Conservation (phyloP, 192 early-diverging fungal species). For the Coemansia nantahalensis region DNA sequence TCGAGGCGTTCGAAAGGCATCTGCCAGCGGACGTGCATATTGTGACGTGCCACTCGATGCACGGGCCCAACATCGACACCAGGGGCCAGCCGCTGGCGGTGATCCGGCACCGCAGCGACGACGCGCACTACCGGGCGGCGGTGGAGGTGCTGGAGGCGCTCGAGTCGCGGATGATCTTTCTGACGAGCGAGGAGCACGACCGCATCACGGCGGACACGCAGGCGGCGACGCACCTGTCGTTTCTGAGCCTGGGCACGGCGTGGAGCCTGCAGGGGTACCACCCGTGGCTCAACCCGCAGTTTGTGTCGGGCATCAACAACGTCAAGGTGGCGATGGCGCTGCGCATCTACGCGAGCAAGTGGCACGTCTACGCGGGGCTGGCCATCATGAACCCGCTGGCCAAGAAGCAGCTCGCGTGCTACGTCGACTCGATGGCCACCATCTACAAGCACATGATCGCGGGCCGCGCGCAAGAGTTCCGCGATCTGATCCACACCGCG, state of each 20-base stretch:
- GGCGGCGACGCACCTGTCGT: slow-evolving; percentile 94
- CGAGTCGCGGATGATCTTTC: slow-evolving; percentile 76
- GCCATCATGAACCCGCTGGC: slow-evolving; percentile 93
- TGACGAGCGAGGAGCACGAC: slow-evolving; percentile 87
- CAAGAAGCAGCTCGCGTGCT: slow-evolving; percentile 81
- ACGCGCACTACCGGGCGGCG: slow-evolving; percentile 59
- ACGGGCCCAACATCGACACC: slow-evolving; percentile 86
- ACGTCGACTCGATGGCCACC: slow-evolving; percentile 80
- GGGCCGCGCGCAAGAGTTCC: slow-evolving; percentile 77
- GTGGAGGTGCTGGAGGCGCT: slow-evolving; percentile 68
- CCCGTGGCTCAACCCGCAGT: slow-evolving; percentile 88
- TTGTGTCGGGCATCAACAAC: slow-evolving; percentile 94
- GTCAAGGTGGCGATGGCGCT: slow-evolving; percentile 94
- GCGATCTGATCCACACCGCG: slow-evolving; percentile 65
- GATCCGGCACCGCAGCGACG: slow-evolving; percentile 71
- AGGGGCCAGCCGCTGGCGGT: slow-evolving; percentile 80
- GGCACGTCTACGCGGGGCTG: slow-evolving; percentile 95
- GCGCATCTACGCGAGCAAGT: slow-evolving; percentile 92
- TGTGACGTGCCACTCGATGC: slow-evolving; percentile 92
- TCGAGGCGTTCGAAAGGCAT: slow-evolving; percentile 82
- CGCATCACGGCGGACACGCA: slow-evolving; percentile 97
- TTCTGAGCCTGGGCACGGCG: slow-evolving; percentile 91
- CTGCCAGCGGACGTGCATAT: slow-evolving; percentile 92
- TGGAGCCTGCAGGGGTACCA: slow-evolving; percentile 82
- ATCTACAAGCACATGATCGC: slow-evolving; percentile 96